These are phyloP conservation scores for Ganoderma boninense DNA, from an alignment of 1,284 basidiomycete species.

Conservation along the genomic window DNA sequence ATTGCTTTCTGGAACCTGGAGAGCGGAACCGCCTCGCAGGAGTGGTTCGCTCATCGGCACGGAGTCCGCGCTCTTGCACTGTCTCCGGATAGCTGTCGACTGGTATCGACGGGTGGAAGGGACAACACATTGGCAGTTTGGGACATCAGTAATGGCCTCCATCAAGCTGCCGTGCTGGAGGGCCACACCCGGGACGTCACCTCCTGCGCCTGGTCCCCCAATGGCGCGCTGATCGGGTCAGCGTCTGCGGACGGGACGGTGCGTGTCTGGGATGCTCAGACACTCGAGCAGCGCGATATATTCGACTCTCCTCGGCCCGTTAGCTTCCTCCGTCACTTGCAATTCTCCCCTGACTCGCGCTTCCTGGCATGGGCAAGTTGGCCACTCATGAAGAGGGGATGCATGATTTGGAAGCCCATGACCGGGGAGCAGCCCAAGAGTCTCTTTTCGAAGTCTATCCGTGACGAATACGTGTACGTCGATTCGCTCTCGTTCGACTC, in stretches of 20 bases:
- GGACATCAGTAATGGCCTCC: neutral
- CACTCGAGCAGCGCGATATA: neutral
- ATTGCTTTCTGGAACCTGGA: neutral
- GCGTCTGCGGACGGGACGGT: constrained; percentile 1
- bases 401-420: neutral
- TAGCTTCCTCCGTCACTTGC: neutral
- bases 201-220: constrained; percentile 2
- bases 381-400: neutral
- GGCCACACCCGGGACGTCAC: neutral
- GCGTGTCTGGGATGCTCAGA: constrained; percentile 6
- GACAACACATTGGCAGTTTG: neutral
- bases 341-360: neutral
- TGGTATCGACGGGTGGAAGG: neutral
- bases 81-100: neutral
- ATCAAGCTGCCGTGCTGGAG: neutral
- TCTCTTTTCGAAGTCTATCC: neutral
- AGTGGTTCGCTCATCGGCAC: neutral
- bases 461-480: neutral
- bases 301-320: neutral
- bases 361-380: neutral
- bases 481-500: neutral
- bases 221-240: neutral
- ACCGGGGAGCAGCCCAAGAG: neutral
- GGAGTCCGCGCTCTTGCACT: neutral
- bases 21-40: neutral